These are phyloP conservation scores for Cladophialophora immunda DNA, from an alignment of 2,329 filamentous ascomycete genomes.

Conservation along the genomic window DNA sequence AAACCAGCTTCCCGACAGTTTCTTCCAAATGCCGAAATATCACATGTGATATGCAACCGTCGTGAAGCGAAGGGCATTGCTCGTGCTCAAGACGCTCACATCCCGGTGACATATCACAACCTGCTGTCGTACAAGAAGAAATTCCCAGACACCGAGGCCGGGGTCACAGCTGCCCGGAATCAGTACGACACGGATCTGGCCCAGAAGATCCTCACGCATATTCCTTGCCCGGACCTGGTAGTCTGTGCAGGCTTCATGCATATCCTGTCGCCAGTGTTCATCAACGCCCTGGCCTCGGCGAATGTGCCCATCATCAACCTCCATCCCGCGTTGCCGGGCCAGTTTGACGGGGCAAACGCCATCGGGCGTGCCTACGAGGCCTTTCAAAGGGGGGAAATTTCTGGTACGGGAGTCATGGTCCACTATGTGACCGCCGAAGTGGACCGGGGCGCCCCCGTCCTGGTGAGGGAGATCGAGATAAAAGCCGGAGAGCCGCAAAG, in stretches of 20 bases:
- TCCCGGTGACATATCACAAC: conserved; percentile 83
- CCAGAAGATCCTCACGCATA: conserved; percentile 68
- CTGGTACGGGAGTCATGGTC: conserved; percentile 82
- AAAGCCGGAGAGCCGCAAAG: conserved; percentile 70
- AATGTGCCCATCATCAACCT: conserved; percentile 80
- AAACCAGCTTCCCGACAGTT: conserved; percentile 24
- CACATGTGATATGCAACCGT: conserved; percentile 72
- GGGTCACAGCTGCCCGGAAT: conserved; percentile 63
- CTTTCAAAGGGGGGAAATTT: conserved; percentile 72
- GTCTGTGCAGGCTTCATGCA: conserved; percentile 91
- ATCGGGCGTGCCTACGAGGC: conserved; percentile 81
- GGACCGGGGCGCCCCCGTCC: conserved; percentile 78
- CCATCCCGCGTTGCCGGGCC: conserved; percentile 77
- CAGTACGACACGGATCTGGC: conserved; percentile 81
- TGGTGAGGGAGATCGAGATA: conserved; percentile 73
- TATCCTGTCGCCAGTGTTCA: conserved; percentile 74
- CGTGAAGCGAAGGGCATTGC: conserved; percentile 71
- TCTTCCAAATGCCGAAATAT: conserved; percentile 63
- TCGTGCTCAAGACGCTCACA: conserved; percentile 66
- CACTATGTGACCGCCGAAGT: conserved; percentile 85
- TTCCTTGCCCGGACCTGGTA: conserved; percentile 70
- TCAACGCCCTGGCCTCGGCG: conserved; percentile 70
- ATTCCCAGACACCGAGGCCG: conserved; percentile 64
- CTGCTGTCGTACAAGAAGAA: conserved; percentile 78
- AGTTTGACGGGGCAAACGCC: conserved; percentile 79